Conservation (phyloP, 805 yeast genomes). For the Candida patagonica region DNA sequence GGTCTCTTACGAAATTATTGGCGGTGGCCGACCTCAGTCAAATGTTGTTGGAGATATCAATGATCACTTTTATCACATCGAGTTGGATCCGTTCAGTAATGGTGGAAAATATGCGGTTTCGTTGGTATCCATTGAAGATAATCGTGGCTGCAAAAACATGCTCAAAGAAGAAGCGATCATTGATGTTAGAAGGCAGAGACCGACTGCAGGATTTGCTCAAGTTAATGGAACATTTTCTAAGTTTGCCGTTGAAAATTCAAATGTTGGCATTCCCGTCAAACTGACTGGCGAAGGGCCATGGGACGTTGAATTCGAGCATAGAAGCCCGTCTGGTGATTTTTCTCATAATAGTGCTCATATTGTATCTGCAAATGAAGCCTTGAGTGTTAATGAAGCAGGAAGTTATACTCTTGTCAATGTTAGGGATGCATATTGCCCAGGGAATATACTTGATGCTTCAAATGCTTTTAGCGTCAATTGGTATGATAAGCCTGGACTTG, state of each 20-base stretch:
- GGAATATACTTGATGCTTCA: conserved; percentile 31
- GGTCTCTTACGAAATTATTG: conserved; percentile 58
- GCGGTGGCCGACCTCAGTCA: conserved; percentile 42
- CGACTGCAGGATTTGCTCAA: conserved; percentile 43
- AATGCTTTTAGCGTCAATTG: conserved; percentile 34
- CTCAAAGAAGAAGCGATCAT: conserved; percentile 58
- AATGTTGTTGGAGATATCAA: conserved; percentile 34
- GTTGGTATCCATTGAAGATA: conserved; percentile 59
- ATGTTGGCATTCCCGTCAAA: conserved; percentile 48
- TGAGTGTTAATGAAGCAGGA: conserved; percentile 39
- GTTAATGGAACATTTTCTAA: conserved; percentile 27
- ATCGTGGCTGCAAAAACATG: conserved; percentile 70
- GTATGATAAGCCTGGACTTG: conserved; percentile 38
- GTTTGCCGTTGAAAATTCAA: conserved; percentile 43
- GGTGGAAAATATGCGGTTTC: conserved; percentile 72
- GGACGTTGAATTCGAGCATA: conserved; percentile 23
- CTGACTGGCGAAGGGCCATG: conserved; percentile 52
- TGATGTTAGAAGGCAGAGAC: conserved; percentile 62
- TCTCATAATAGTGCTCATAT: conserved; percentile 7
- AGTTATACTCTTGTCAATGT: conserved; percentile 36
- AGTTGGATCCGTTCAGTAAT: conserved; percentile 43
- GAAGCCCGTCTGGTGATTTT: conserved; percentile 8
- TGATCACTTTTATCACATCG: conserved; percentile 32
- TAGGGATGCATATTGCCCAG: conserved; percentile 45
- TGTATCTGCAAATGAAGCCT: conserved; percentile 14